Evolutionary conservation across 179 eudicot genomes (phyloP).

Genomic region (Spinacia oleracea): DNA sequence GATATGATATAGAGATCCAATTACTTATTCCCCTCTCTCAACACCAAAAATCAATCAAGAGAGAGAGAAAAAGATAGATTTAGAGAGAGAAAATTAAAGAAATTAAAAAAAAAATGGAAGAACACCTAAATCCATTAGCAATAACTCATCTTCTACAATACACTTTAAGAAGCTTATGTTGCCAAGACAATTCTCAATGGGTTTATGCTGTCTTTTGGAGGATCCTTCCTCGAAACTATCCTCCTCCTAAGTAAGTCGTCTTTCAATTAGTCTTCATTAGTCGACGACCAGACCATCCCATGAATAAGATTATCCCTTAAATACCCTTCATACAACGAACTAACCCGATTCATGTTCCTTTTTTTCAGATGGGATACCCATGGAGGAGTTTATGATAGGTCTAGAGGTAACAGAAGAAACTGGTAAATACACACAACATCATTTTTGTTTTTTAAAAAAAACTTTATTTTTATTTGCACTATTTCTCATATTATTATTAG

Average conservation of each 20-base stretch:
- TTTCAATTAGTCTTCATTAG: no score
- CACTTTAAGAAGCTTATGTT: slow-evolving; percentile 50
- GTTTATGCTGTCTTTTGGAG: slow-evolving; percentile 50
- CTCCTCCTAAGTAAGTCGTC: slow-evolving; percentile 46
- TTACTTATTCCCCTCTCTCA: slow-evolving; percentile 7
- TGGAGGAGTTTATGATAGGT: slow-evolving; percentile 58
- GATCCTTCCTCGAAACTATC: slow-evolving; percentile 49
- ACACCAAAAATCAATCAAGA: slow-evolving; percentile 13
- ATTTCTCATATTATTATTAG: neutral
- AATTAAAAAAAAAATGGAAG: slow-evolving; percentile 55
- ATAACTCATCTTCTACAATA: slow-evolving; percentile 68
- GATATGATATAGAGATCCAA: slow-evolving; percentile 31
- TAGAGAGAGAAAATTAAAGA: slow-evolving; percentile 13
- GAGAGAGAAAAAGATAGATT: neutral
- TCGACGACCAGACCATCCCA: no score
- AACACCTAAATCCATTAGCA: slow-evolving; percentile 70
- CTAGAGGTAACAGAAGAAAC: slow-evolving; percentile 54
- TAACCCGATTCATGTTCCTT: no score
- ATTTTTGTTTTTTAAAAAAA: no score
- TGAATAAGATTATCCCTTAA: no score
- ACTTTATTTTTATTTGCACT: no score
- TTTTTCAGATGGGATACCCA: slow-evolving; percentile 47
- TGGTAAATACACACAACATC: slow-evolving; percentile 27
- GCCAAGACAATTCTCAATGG: slow-evolving; percentile 47
- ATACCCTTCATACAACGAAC: no score